These are phyloP conservation scores for Chlorella sp. DNA, from an alignment of 139 green algal genomes.

Conservation along the genomic window DNA sequence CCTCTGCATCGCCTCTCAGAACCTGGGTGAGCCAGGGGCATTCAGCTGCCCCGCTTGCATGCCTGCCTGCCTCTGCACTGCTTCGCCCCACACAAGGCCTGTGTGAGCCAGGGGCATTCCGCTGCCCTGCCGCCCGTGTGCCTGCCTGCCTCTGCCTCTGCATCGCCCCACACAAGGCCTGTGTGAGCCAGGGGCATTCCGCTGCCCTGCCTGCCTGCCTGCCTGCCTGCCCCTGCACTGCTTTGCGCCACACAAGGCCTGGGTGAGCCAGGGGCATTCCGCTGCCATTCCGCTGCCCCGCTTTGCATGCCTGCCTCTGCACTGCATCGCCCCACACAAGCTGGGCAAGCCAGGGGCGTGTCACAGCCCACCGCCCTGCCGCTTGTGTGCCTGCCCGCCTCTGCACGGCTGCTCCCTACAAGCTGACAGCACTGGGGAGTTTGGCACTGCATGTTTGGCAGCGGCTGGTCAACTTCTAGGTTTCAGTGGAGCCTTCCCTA, in stretches of 20 bases:
- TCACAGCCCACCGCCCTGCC: neutral
- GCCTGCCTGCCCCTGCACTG: conserved; percentile 20
- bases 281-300: no score
- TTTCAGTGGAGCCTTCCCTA: no score
- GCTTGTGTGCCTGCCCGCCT: neutral
- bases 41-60: neutral
- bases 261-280: conserved; percentile 6
- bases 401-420: neutral
- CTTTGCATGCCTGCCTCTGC: neutral
- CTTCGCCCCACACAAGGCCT: no score
- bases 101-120: no score
- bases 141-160: neutral
- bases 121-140: neutral
- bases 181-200: no score
- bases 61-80: neutral
- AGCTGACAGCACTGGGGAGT: no score
- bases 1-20: conserved; percentile 35
- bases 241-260: conserved; percentile 32
- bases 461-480: no score
- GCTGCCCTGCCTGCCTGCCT: no score
- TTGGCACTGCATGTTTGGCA: no score
- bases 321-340: no score
- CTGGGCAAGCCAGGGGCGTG: no score
- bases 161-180: no score
- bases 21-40: conserved; percentile 19